A percentile compares a stretch with the other conserved stretches of the same genome.
phyloP scores from a whole-genome alignment of 345 rosid genomes.

The Citrus inodora region DNA sequence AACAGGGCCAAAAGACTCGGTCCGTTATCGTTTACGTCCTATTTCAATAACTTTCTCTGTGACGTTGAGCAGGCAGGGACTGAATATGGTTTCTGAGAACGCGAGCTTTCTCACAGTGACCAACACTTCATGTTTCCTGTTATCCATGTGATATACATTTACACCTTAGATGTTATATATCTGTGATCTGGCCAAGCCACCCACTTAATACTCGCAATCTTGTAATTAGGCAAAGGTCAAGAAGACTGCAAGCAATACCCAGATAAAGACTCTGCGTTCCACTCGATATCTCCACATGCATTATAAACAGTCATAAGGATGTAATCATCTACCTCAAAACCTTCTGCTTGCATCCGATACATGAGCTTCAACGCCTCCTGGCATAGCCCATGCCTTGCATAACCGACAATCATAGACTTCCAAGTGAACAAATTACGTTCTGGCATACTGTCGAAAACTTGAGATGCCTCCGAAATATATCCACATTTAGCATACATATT shows the following conservation, averaged over 20 bases:
- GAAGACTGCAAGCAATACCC: constrained; percentile 35
- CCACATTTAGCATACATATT: constrained; percentile 91
- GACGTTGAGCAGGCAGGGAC: background rate
- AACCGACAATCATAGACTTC: constrained; percentile 83
- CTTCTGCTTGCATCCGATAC: constrained; percentile 79
- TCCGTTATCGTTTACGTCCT: background rate
- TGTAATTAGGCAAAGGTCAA: constrained; percentile 18
- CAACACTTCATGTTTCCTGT: background rate
- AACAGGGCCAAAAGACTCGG: background rate
- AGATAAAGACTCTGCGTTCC: constrained; percentile 35
- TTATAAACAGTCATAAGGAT: constrained; percentile 51
- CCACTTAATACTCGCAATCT: constrained; percentile 4
- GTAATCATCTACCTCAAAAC: constrained; percentile 70
- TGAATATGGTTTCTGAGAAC: background rate
- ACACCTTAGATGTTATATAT: background rate
- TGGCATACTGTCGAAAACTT: constrained; percentile 75
- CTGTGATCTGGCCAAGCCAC: background rate
- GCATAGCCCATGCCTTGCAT: constrained; percentile 69
- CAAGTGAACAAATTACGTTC: constrained; percentile 69
- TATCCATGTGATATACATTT: background rate
- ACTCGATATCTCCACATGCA: constrained; percentile 63
- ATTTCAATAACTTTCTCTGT: background rate
- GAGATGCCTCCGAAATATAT: constrained; percentile 61
- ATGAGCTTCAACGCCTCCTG: constrained; percentile 80
- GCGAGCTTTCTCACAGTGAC: background rate